Evolutionary conservation across 345 rosid species (phyloP), one percentile per base, ranked within the genome.

Genomic region (Nasturtium officinale): DNA sequence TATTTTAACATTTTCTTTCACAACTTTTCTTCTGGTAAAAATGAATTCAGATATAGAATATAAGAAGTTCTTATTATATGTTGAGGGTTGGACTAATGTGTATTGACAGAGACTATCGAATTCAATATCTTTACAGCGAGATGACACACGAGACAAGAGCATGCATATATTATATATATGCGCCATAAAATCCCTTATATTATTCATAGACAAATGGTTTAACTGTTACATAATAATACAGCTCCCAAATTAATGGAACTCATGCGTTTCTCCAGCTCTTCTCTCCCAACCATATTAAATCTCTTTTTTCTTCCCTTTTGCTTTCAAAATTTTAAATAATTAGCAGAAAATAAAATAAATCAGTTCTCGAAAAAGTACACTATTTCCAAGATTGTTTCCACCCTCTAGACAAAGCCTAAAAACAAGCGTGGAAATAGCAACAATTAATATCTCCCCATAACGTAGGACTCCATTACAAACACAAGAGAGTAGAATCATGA

Each of bases 401-500:
- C 65, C 45, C 71, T 63, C 35, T 21, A n/a, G n/a, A 55, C 74
- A 69, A 62, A 35, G 21, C 58, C 15, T 43, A 68, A 68, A 69
- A 62, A 69, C 79, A 76, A 76, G 75, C 76, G 35, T 76, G 79
- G 71, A 76, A 76, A 47, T 70, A 69, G 75, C 57, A 68, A 75
- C 62, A 61, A 5, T 11, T 37, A 37, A 38, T 30, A 53, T 45
- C 5, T n/a, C 29, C 26, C 20, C 65, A 65, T 50, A 67, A 30
- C 62, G 29, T 45, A 64, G 6, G 23, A 28, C 16, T 26, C 69
- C 21, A 47, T 30, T 46, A 45, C 53, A 72, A 59, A 35, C 59
- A 38, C 55, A 59, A 67, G 61, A 75, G 6, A 25, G 1, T 23
- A 60, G n/a, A 67, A 21, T 40, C 63, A 64, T 68, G 55, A 37